These are phyloP conservation scores for Echria macrotheca DNA, from an alignment of 495 filamentous ascomycete species.

Conservation along the genomic window DNA sequence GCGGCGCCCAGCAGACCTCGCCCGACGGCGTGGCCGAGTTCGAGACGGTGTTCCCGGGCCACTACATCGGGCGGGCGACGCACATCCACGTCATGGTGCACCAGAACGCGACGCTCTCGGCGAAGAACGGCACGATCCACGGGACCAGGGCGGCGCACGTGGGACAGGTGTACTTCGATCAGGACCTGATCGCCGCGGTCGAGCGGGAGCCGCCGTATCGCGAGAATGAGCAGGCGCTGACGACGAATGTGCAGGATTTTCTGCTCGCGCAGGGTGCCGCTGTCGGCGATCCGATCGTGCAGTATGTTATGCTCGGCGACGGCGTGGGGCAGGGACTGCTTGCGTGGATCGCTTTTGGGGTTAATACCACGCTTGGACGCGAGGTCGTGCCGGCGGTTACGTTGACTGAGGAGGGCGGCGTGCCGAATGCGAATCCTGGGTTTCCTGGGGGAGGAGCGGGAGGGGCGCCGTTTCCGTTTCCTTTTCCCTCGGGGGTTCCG, in stretches of 20 bases:
- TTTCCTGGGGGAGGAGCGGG: not conserved
- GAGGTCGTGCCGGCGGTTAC: not conserved
- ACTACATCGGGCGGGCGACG: slow-evolving; percentile 44
- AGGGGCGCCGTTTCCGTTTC: not conserved
- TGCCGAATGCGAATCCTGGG: not conserved
- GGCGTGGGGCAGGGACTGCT: slow-evolving; percentile 48
- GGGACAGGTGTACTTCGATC: slow-evolving; percentile 60
- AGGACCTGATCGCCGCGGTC: slow-evolving; percentile 50
- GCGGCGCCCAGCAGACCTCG: slow-evolving; percentile 45
- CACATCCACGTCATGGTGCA: slow-evolving; percentile 47
- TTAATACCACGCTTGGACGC: slow-evolving; percentile 32
- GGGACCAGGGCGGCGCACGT: slow-evolving; percentile 44
- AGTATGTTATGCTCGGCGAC: slow-evolving; percentile 51
- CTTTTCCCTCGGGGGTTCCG: not conserved
- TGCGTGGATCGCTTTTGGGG: slow-evolving; percentile 50
- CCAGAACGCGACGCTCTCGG: slow-evolving; percentile 32
- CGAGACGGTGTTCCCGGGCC: slow-evolving; percentile 50
- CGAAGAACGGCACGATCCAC: slow-evolving; percentile 41
- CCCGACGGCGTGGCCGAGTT: slow-evolving; percentile 46
- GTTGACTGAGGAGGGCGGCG: slow-evolving; percentile 1
- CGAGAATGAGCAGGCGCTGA: slow-evolving; percentile 47
- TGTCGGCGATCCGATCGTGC: slow-evolving; percentile 46
- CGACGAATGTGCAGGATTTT: slow-evolving; percentile 43
- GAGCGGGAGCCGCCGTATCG: slow-evolving; percentile 51
- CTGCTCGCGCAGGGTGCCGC: slow-evolving; percentile 39